Evolutionary conservation across 768 basidiomycete genomes (phyloP), one percentile per base, ranked within the genome.

Genomic region (Pseudohyphozyma bogoriensis): DNA sequence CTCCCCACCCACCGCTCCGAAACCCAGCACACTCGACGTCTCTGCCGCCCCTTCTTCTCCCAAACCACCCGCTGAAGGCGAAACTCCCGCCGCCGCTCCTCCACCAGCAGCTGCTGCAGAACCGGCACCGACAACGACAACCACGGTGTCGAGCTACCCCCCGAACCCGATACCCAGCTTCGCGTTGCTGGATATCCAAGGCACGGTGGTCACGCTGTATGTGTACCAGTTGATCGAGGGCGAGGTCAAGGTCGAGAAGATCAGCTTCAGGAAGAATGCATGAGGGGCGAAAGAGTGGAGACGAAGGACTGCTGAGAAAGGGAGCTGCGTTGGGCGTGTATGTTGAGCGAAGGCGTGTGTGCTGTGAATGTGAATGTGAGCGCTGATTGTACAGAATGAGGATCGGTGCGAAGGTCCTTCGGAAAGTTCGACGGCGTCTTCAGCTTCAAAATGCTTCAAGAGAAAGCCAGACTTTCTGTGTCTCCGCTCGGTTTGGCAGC

Each of bases 161-260:
- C 45, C 89, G 5, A 89, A 89, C 32, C 84, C 86, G 3, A 89
- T 81, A 2, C 93, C 95, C 0, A 91, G 89, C 3, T 99, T 99
- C 70, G 95, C 95, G 1, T 76, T 97, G 47, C 89, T 99, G 86
- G 95, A 97, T 72, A 85, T 99, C 37, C 95, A 99, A 75, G 95
- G 95, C 7, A 83, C 89, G 3, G 89, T 93, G 12, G 87, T 99
- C 36, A 39, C 26, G 4, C 52, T 28, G 18, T 53, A 53, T 28
- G 52, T 53, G 3, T 53, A 53, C 26, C 37, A 39, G 52, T 44
- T 67, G 0, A 44, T 67, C 46, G 72, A 74, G 56, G 72, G 73
- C 49, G 72, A 72, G 51, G 72, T 76, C 65, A 73, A 73, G 60
- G 73, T 76, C n/a, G 71, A 71, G 49, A 69, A 70, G 55, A 64